These are phyloP conservation scores for Pogostemon cablin DNA, from an alignment of 257 asterid species.

Conservation along the genomic window DNA sequence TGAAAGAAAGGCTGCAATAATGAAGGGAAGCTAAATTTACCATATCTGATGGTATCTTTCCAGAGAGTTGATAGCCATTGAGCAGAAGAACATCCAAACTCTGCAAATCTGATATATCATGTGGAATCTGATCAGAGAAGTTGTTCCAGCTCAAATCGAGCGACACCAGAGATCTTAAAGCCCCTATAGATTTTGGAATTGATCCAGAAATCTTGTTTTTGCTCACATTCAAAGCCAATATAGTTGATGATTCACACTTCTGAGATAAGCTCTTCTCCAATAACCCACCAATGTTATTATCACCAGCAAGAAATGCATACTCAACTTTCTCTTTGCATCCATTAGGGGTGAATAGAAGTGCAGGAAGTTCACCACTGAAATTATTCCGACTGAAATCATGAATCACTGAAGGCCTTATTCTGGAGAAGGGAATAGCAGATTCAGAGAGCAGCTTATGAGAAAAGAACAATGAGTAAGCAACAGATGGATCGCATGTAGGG, in stretches of 20 bases:
- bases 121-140: too few relatives aligned
- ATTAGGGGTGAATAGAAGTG: neutral
- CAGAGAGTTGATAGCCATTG: too few relatives aligned
- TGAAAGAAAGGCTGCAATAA: too few relatives aligned
- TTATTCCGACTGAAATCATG: conserved; percentile 31
- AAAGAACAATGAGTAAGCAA: conserved; percentile 27
- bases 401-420: neutral
- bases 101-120: too few relatives aligned
- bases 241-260: too few relatives aligned
- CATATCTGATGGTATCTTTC: too few relatives aligned
- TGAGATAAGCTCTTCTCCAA: neutral
- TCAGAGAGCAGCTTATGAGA: conserved; percentile 2
- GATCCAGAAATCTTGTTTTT: conserved; percentile 24
- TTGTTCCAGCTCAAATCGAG: too few relatives aligned
- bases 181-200: neutral
- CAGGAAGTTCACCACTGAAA: conserved; percentile 28
- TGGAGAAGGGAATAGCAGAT: conserved; percentile 12
- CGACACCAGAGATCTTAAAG: too few relatives aligned
- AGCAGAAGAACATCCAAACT: too few relatives aligned
- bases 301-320: conserved; percentile 1
- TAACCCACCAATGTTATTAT: neutral
- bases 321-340: neutral
- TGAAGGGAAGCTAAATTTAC: too few relatives aligned
- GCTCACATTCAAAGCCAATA: conserved; percentile 15
- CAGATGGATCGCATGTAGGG: conserved; percentile 25